Base-by-base conservation (phyloP, 73 alveolate species). In the Paramecium tetraurelia region DNA sequence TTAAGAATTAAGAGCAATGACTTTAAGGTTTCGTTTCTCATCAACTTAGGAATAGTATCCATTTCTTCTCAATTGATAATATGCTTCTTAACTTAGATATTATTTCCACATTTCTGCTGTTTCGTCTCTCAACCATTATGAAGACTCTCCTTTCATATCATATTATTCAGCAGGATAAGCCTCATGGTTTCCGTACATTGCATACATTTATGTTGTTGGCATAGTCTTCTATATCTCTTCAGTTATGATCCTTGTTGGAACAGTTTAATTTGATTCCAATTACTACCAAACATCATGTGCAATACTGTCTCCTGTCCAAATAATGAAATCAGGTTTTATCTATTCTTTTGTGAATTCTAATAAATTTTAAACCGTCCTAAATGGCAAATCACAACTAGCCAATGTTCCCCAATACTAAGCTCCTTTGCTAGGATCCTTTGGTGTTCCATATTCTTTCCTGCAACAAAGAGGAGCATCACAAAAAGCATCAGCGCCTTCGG, bases 231-330 rank as follows among this genome's bases (percentile, higher is more conserved):
- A 31, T 40, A 93, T 48, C n/a, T 85, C 69, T 29, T 86, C 92
- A 46, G 94, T 86, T n/a, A 93, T 93, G 9, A 48, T 69, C 8
- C 48, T 14, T 12, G 90, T 77, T 18, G 94, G 92, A 8, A 93
- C 20, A 4, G 96, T 69, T 86, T 93, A 83, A 71, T 93, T 88
- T 9, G 43, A 69, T 69, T 68, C 4, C 6, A 27, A 36, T 88
- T 88, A 31, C 40, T 88, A 94, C 99, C 99, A 98, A 27, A 94
- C 94, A 92, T 96, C 98, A 92, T 98, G 99, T 8, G 98, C 95
- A 1, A 96, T 95, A 93, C 95, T 96, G 92, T 98, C 99, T 12
- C 99, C 99, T 12, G 99, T 98, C 99, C 99, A 98, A 87, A 98
- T 90, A 31, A 98, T 93, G 85, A 98, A 93, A 86, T 98, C 99